Evolutionary conservation across 805 yeast genomes (phyloP), one percentile per base, ranked within the genome.

Genomic region (Candida xiaguanensis): DNA sequence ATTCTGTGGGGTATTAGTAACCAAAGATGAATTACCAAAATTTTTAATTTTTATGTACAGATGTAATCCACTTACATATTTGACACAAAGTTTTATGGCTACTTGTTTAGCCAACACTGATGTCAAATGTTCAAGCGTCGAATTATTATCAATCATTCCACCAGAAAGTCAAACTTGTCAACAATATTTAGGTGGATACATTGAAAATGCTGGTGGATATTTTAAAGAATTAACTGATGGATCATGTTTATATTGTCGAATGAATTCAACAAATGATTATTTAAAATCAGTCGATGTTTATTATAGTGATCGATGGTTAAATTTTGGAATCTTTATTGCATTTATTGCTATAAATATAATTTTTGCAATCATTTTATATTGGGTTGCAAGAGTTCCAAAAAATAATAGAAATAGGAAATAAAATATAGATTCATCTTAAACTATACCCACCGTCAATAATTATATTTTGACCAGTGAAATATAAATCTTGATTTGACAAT

Each of bases 31-130:
- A 38, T 73, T 85, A 79, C 93, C 95, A 9, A 79, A 85, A 1
- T 86, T 86, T 67, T 86, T 95, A 95, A 78, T 75, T 33, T 86
- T 83, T 57, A 83, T 86, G 89, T 82, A 84, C 75, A 74, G 82
- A 48, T 71, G 69, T 14, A 80, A 85, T 19, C 95, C 85, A 8
- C 73, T 74, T 60, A 83, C 91, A 1, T 86, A 86, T 55, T 76
- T 82, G 56, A 65, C 85, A 42, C 78, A 76, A 45, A 67, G 76
- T 38, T 65, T 82, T 42, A 63, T 80, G 33, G 32, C 67, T 63
- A 16, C 60, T 55, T 17, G 67, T 72, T 37, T 62, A 72, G 48
- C 81, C 46, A 72, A 68, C 24, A 65, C 74, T 44, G 53, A 59
- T 23, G 81, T 85, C 9, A 50, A 41, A 9, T 64, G 72, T 49